phyloP scores from a whole-genome alignment of 352 stramenopile genomes.

The Hyaloperonospora brassicae region DNA sequence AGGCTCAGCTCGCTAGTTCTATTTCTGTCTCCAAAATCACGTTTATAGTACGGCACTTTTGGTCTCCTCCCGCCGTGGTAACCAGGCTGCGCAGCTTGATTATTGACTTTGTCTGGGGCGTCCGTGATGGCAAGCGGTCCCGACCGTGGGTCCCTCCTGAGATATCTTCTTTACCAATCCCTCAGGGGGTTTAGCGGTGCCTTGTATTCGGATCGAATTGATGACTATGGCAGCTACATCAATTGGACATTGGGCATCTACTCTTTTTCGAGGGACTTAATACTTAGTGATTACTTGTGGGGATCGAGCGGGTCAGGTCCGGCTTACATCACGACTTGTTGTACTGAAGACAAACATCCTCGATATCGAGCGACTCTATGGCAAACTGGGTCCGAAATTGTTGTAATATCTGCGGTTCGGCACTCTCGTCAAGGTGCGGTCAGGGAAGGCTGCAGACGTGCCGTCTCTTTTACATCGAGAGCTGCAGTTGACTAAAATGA shows the following conservation, averaged over 20 bases:
- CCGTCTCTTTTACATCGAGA: neutral
- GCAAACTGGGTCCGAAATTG: neutral
- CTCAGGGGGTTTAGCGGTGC: neutral
- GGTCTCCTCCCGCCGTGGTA: neutral
- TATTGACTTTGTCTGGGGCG: too few species aligned
- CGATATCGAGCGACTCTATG: neutral
- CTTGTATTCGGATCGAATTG: neutral
- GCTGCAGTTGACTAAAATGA: neutral
- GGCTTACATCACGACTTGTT: slow-evolving; percentile 3
- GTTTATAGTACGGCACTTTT: neutral
- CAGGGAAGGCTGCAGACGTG: neutral
- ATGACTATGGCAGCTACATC: neutral
- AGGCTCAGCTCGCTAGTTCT: too few species aligned
- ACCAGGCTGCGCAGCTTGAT: neutral
- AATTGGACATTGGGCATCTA: neutral
- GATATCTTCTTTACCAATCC: neutral
- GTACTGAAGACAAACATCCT: neutral
- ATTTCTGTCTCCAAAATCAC: neutral
- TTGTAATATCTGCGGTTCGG: neutral
- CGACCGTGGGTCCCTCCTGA: neutral
- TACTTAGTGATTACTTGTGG: neutral
- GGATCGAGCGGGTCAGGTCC: neutral
- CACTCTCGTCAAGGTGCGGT: neutral
- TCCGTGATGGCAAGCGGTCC: neutral
- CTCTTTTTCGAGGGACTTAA: neutral